Conservation (phyloP, 768 basidiomycete genomes). For the Boletus rufocinnamomeus region DNA sequence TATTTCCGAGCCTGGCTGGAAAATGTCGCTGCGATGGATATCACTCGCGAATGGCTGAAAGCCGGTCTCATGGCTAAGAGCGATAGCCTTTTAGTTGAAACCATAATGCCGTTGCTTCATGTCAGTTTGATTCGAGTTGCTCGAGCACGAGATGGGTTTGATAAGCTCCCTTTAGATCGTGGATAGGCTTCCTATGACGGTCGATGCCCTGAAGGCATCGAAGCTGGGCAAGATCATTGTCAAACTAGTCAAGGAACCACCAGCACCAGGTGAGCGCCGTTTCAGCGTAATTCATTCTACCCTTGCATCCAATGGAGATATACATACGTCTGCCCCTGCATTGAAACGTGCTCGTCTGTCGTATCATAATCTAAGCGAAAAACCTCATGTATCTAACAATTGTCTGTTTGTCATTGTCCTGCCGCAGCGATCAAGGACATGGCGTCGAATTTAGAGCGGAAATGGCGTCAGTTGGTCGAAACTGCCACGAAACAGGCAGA, state of each 20-base stretch:
- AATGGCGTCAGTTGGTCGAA: constrained; percentile 71
- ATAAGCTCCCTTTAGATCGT: constrained; percentile 53
- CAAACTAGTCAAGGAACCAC: constrained; percentile 73
- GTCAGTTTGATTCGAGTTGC: constrained; percentile 50
- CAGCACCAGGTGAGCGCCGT: constrained; percentile 72
- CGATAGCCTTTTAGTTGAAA: constrained; percentile 62
- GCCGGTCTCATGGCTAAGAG: constrained; percentile 59
- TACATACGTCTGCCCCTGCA: constrained; percentile 33
- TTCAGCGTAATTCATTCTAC: constrained; percentile 17
- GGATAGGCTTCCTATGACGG: constrained; percentile 76
- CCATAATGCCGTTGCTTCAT: constrained; percentile 84
- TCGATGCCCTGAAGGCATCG: constrained; percentile 66
- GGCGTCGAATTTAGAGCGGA: constrained; percentile 83
- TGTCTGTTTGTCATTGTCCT: constrained; percentile 43
- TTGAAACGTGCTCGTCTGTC: constrained; percentile 32
- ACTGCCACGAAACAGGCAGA: constrained; percentile 48
- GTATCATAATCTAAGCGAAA: constrained; percentile 37
- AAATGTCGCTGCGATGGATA: constrained; percentile 70
- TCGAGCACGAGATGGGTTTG: constrained; percentile 17
- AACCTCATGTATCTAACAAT: constrained; percentile 68
- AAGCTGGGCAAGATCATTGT: constrained; percentile 81
- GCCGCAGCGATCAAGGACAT: constrained; percentile 87
- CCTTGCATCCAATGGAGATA: constrained; percentile 30
- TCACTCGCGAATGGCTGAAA: constrained; percentile 82
- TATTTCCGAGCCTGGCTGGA: constrained; percentile 88